These are phyloP conservation scores for Anacardium occidentale DNA, from an alignment of 345 rosid species.

Conservation along the genomic window DNA sequence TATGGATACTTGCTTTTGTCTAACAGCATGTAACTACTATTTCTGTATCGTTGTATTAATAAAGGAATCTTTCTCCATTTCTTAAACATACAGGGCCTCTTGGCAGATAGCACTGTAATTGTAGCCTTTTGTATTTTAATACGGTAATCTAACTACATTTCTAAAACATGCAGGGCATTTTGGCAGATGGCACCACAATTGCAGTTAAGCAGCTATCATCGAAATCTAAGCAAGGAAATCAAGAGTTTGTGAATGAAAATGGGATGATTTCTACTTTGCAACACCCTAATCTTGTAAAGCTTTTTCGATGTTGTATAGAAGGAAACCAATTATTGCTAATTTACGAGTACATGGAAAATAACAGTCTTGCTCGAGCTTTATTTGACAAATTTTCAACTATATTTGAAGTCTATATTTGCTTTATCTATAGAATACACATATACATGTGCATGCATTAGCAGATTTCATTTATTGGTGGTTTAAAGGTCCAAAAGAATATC, in stretches of 20 bases:
- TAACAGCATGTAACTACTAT: not conserved
- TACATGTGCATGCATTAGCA: not conserved
- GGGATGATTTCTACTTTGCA: conserved; percentile 60
- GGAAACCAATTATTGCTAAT: conserved; percentile 57
- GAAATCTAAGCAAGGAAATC: conserved; percentile 65
- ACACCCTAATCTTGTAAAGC: conserved; percentile 64
- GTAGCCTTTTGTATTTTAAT: conserved; percentile 24
- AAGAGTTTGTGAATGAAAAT: conserved; percentile 62
- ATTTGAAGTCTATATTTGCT: not conserved
- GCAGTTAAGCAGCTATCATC: conserved; percentile 73
- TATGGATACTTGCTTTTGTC: not conserved
- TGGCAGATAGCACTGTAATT: conserved; percentile 49
- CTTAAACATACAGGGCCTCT: conserved; percentile 40
- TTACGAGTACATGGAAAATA: conserved; percentile 71
- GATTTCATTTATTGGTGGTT: not conserved
- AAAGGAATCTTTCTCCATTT: not conserved
- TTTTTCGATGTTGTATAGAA: conserved; percentile 68
- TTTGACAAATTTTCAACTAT: conserved; percentile 41
- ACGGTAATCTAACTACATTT: not conserved
- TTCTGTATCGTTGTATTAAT: not conserved
- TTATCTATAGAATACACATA: not conserved
- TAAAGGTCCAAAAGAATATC: conserved; percentile 42
- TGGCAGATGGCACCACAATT: conserved; percentile 49
- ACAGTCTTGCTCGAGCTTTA: conserved; percentile 60
- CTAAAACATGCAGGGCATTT: conserved; percentile 40